Percentiles rank a stretch among this genome's conserved stretches.
Evolutionary conservation across 345 rosid species (phyloP).

Genomic region (Lenwebbia sp.): DNA sequence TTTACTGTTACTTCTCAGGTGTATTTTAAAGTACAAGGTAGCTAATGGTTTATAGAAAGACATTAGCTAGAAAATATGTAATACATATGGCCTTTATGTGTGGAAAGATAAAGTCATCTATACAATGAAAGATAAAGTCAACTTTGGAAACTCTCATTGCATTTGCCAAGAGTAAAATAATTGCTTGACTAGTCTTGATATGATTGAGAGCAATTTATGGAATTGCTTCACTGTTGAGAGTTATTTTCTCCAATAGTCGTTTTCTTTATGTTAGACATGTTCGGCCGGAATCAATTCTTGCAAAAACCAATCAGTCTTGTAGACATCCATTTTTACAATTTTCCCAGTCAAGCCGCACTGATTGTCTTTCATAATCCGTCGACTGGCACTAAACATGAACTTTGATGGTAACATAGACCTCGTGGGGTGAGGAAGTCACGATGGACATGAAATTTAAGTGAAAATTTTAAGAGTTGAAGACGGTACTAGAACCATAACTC

Average conservation of each 20-base stretch:
- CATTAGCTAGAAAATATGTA: background rate
- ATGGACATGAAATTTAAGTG: too few species aligned
- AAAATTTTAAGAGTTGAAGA: too few species aligned
- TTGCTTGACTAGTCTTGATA: too few species aligned
- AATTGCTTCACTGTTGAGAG: too few species aligned
- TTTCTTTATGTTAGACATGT: too few species aligned
- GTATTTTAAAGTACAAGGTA: background rate
- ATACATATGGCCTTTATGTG: background rate
- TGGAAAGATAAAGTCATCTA: background rate
- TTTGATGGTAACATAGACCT: background rate
- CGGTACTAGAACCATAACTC: background rate
- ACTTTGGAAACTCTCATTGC: too few species aligned
- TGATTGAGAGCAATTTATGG: too few species aligned
- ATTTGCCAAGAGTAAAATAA: too few species aligned
- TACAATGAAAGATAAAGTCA: too few species aligned
- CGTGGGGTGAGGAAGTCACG: too few species aligned
- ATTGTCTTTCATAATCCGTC: background rate
- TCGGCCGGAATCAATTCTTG: background rate
- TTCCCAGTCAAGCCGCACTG: background rate
- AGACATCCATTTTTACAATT: background rate
- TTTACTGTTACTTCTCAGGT: accelerated
- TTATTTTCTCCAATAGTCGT: too few species aligned
- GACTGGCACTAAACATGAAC: background rate
- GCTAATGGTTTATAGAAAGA: background rate
- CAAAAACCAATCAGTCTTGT: background rate